These are phyloP conservation scores for Aspergillus affinis DNA, from an alignment of 495 filamentous ascomycete species.

Conservation along the genomic window DNA sequence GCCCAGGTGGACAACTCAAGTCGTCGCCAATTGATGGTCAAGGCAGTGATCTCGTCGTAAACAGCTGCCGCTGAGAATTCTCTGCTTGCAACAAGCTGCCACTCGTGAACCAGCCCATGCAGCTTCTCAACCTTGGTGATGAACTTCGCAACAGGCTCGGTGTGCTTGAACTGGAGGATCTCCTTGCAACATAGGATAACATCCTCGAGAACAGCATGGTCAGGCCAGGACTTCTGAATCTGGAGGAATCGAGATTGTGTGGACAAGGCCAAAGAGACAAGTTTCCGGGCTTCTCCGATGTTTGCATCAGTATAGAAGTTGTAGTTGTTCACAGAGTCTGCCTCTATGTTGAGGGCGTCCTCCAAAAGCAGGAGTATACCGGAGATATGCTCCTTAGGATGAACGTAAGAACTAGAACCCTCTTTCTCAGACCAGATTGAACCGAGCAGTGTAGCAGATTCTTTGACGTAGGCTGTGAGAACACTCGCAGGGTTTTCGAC, in stretches of 20 bases:
- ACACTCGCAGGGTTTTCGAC: conserved; percentile 25
- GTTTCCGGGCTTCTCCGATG: conserved; percentile 65
- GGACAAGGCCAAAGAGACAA: conserved; percentile 63
- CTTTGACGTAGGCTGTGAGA: conserved; percentile 37
- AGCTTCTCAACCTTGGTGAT: conserved; percentile 82
- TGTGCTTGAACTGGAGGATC: conserved; percentile 68
- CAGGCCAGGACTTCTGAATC: conserved; percentile 68
- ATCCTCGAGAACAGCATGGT: conserved; percentile 73
- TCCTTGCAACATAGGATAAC: conserved; percentile 72
- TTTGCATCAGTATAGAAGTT: conserved; percentile 91
- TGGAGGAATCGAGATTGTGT: conserved; percentile 68
- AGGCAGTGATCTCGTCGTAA: conserved; percentile 71
- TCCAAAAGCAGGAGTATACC: conserved; percentile 64
- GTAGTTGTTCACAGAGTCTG: conserved; percentile 49
- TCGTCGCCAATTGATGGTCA: conserved; percentile 82
- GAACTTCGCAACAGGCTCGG: conserved; percentile 83
- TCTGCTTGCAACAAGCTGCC: conserved; percentile 85
- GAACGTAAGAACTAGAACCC: conserved; percentile 32
- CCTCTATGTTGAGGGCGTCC: conserved; percentile 49
- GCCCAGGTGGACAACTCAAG: conserved; percentile 92
- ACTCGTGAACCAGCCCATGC: conserved; percentile 79
- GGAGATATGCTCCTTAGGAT: conserved; percentile 58
- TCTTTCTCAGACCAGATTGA: conserved; percentile 37
- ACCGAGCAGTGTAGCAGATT: conserved; percentile 39
- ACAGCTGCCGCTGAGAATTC: conserved; percentile 66